Evolutionary conservation across 108 stramenopile genomes (phyloP).

Genomic region (Skeletonema marinoi): DNA sequence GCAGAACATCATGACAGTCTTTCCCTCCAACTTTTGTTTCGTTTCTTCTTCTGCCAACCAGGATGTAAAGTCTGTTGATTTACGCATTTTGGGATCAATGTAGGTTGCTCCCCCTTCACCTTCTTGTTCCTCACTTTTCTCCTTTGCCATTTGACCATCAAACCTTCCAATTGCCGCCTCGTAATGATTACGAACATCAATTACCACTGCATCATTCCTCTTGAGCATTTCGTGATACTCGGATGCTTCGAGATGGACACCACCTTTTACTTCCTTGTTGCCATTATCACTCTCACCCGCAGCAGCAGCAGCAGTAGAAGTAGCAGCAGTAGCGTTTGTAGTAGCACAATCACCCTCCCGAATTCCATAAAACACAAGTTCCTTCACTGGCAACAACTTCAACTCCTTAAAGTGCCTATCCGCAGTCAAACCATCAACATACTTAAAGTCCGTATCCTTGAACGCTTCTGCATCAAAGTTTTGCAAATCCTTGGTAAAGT

Average conservation of each 20-base stretch:
- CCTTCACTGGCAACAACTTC: slow-evolving; percentile 88
- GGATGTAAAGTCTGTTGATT: slow-evolving; percentile 84
- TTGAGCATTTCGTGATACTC: slow-evolving; percentile 87
- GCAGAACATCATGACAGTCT: slow-evolving; percentile 40
- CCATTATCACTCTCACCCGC: not conserved
- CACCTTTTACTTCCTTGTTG: slow-evolving; percentile 43
- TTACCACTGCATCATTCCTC: slow-evolving; percentile 74
- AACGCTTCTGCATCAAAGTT: slow-evolving; percentile 69
- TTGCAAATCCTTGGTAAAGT: slow-evolving; percentile 68
- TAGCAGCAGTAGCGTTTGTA: not conserved
- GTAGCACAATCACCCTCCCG: slow-evolving; percentile 56
- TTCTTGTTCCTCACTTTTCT: slow-evolving; percentile 13
- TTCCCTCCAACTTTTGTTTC: slow-evolving; percentile 81
- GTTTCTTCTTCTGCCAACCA: slow-evolving; percentile 83
- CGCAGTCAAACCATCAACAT: slow-evolving; percentile 69
- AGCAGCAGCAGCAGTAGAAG: not conserved
- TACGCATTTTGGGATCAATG: slow-evolving; percentile 91
- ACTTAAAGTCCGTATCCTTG: slow-evolving; percentile 80
- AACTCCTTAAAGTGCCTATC: slow-evolving; percentile 89
- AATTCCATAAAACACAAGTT: slow-evolving; percentile 92
- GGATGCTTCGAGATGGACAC: slow-evolving; percentile 80
- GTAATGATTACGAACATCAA: slow-evolving; percentile 90
- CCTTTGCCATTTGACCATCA: slow-evolving; percentile 57
- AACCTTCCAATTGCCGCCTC: slow-evolving; percentile 90
- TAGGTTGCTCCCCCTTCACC: slow-evolving; percentile 53